These are phyloP conservation scores for Stephania cephalantha DNA, from an alignment of 164 flowering plant genomes.

Conservation along the genomic window DNA sequence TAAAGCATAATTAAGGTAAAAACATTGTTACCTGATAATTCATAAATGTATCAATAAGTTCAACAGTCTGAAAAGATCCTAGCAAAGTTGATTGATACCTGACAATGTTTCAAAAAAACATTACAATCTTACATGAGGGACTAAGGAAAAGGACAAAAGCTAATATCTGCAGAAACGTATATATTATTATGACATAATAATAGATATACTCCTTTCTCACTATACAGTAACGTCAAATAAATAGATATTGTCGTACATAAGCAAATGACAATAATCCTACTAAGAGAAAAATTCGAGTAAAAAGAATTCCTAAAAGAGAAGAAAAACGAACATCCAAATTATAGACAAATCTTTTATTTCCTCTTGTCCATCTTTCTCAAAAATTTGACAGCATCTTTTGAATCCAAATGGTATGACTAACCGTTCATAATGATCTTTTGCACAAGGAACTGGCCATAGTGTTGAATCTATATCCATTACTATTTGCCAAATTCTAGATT, in stretches of 20 bases:
- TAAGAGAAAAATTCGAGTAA: neutral
- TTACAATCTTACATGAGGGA: neutral
- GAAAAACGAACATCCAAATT: neutral
- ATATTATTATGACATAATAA: too few species aligned
- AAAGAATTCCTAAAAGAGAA: neutral
- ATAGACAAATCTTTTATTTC: too few species aligned
- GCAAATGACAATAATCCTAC: neutral
- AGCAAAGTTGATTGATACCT: constrained; percentile 94
- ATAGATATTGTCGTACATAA: neutral
- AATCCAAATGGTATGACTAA: too few species aligned
- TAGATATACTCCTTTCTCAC: neutral
- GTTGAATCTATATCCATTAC: too few species aligned
- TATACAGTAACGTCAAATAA: neutral
- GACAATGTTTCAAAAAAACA: constrained; percentile 9
- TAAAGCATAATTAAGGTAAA: neutral
- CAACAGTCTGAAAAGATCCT: constrained; percentile 85
- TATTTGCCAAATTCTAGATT: too few species aligned
- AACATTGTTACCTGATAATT: constrained; percentile 74
- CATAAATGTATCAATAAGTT: constrained; percentile 93
- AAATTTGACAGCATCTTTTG: too few species aligned
- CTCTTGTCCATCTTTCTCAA: too few species aligned
- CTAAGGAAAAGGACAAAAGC: neutral
- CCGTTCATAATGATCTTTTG: too few species aligned
- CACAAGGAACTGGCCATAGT: too few species aligned
- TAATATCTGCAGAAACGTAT: neutral